Percentiles rank a stretch among this genome's conserved stretches.
These are phyloP conservation scores for Cladosporium sphaerospermum DNA, from an alignment of 2,329 filamentous ascomycete species.

Conservation along the genomic window DNA sequence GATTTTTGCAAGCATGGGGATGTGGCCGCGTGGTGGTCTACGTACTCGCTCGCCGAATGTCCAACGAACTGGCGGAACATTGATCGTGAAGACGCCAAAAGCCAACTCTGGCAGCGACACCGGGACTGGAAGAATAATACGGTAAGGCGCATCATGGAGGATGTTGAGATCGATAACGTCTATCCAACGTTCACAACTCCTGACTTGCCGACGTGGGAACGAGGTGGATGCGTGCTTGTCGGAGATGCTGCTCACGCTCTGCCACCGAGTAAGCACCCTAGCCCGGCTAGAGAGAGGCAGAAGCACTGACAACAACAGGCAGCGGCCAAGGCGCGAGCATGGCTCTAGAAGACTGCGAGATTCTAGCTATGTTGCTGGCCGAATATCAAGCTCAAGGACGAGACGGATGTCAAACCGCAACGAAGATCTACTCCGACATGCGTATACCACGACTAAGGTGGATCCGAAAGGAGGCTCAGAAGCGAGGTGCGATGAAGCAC, in stretches of 20 bases:
- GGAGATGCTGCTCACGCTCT: conserved; percentile 55
- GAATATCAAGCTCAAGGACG: conserved; percentile 9
- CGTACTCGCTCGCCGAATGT: conserved; percentile 9
- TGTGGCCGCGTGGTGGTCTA: conserved; percentile 14
- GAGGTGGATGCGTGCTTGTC: conserved; percentile 44
- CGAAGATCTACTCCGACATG: conserved; percentile 11
- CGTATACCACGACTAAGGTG: conserved; percentile 9
- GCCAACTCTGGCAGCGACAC: conserved; percentile 38
- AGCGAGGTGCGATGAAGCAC: conserved; percentile 6
- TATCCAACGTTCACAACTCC: conserved; percentile 47
- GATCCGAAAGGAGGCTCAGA: conserved; percentile 7
- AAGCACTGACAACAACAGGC: conserved; percentile 13
- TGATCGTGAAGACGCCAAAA: conserved; percentile 20
- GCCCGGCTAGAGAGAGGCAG: neutral
- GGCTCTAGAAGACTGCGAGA: conserved; percentile 49
- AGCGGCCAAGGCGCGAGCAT: conserved; percentile 51
- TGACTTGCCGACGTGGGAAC: conserved; percentile 42
- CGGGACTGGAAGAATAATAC: conserved; percentile 41
- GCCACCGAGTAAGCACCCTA: conserved; percentile 33
- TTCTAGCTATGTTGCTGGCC: conserved; percentile 36
- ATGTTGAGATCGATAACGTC: conserved; percentile 36
- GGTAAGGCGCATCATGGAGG: conserved; percentile 29
- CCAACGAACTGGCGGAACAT: conserved; percentile 12
- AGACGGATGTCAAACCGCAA: conserved; percentile 1
- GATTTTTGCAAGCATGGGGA: conserved; percentile 20